These are phyloP conservation scores for Cyclotella sp. DNA, from an alignment of 108 stramenopile species.

Conservation along the genomic window DNA sequence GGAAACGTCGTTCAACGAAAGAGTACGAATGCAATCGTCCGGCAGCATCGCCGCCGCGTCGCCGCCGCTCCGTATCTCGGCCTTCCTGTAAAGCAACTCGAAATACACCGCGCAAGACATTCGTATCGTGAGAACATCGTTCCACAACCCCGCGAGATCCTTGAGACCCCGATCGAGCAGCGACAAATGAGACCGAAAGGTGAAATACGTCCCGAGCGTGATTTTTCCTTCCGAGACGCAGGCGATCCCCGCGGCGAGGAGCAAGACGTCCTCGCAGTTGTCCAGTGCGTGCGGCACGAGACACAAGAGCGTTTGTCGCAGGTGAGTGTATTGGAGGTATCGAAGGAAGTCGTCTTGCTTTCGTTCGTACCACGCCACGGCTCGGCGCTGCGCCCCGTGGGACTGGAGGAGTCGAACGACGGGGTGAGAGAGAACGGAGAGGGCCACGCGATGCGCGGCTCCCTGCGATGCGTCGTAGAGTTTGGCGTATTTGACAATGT, in stretches of 20 bases:
- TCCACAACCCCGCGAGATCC: conserved; percentile 22
- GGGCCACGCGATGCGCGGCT: conserved; percentile 11
- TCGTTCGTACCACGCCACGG: too few relatives aligned
- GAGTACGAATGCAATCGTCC: not conserved
- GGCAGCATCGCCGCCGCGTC: not conserved
- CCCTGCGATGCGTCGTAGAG: conserved; percentile 26
- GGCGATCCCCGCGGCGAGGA: conserved; percentile 16
- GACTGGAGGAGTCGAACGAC: conserved; percentile 17
- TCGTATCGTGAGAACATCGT: conserved; percentile 29
- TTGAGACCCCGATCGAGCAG: conserved; percentile 27
- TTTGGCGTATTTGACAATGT: conserved; percentile 32
- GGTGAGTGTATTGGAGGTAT: conserved; percentile 27
- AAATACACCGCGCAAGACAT: conserved; percentile 34
- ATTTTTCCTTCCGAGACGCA: conserved; percentile 19
- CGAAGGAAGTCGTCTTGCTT: too few relatives aligned
- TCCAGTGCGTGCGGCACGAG: conserved; percentile 13
- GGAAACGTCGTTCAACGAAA: conserved; percentile 64
- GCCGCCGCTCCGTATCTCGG: conserved; percentile 15
- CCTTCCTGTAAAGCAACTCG: conserved; percentile 35
- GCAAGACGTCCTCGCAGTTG: conserved; percentile 27
- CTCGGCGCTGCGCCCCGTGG: not conserved
- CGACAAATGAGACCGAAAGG: conserved; percentile 24
- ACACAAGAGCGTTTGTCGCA: conserved; percentile 34
- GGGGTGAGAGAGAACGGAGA: not conserved
- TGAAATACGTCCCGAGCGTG: conserved; percentile 27